Percentiles rank a stretch among this genome's conserved stretches.
These are phyloP conservation scores for Echria macrotheca DNA, from an alignment of 495 filamentous ascomycete genomes.

Conservation along the genomic window DNA sequence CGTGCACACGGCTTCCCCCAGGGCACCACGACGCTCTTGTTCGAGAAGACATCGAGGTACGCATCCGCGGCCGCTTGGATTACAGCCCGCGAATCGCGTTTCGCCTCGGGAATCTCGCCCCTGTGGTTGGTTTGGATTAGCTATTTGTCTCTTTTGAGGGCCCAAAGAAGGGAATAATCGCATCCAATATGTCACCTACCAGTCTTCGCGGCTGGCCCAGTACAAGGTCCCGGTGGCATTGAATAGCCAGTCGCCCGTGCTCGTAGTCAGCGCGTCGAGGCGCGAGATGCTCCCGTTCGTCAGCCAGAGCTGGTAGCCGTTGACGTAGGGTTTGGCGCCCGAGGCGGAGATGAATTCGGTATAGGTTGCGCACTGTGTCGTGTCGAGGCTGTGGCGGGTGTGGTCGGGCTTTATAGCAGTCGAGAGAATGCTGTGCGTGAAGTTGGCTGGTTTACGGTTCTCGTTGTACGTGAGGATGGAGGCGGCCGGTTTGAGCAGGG, in stretches of 20 bases:
- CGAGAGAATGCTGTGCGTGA: constrained; percentile 35
- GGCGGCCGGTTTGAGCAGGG: constrained; percentile 24
- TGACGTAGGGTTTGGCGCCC: constrained; percentile 40
- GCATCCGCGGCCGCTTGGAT: constrained; percentile 47
- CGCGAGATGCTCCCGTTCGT: constrained; percentile 23
- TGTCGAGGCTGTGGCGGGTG: constrained; percentile 44
- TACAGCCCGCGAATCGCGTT: constrained; percentile 37
- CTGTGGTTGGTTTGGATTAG: too few relatives aligned
- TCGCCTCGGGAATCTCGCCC: constrained; percentile 36
- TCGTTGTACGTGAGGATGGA: constrained; percentile 23
- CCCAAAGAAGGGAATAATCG: too few relatives aligned
- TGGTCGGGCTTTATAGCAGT: constrained; percentile 42
- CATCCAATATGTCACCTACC: too few relatives aligned
- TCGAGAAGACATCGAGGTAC: constrained; percentile 43
- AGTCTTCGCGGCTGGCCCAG: constrained; percentile 38
- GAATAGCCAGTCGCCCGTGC: constrained; percentile 45
- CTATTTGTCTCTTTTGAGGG: too few relatives aligned
- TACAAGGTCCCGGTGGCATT: constrained; percentile 45
- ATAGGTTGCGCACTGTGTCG: constrained; percentile 46
- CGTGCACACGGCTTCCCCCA: constrained; percentile 45
- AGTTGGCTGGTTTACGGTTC: constrained; percentile 31
- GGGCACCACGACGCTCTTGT: constrained; percentile 41
- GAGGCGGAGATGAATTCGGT: constrained; percentile 45
- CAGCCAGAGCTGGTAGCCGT: constrained; percentile 44
- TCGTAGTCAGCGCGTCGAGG: constrained; percentile 41